These are phyloP conservation scores for Aspergillus fijiensis DNA, from an alignment of 2,329 filamentous ascomycete species.

Conservation along the genomic window DNA sequence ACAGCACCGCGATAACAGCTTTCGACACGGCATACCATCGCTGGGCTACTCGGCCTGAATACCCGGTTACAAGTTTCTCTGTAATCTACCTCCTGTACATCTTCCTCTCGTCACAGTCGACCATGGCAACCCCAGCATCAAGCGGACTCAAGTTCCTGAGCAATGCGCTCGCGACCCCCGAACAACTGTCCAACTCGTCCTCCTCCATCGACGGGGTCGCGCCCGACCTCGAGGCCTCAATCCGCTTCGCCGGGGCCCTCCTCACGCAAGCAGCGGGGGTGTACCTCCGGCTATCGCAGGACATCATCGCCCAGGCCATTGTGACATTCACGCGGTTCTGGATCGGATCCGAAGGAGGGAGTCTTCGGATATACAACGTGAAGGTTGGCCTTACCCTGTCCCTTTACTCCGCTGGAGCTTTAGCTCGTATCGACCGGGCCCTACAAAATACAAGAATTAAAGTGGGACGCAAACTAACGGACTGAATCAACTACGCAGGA, in stretches of 20 bases:
- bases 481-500: constrained; percentile 53
- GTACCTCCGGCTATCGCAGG: constrained; percentile 79
- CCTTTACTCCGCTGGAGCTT: too few relatives aligned
- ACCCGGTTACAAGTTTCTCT: not conserved
- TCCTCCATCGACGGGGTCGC: constrained; percentile 46
- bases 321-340: constrained; percentile 80
- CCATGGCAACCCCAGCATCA: constrained; percentile 26
- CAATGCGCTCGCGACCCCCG: constrained; percentile 47
- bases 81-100: too few relatives aligned
- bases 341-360: constrained; percentile 54
- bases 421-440: too few relatives aligned
- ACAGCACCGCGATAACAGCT: not conserved
- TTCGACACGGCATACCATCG: not conserved
- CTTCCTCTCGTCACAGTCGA: not conserved
- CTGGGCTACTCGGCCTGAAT: not conserved
- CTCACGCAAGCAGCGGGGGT: constrained; percentile 56
- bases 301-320: constrained; percentile 80
- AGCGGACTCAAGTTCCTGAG: constrained; percentile 38
- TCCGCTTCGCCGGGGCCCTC: constrained; percentile 46
- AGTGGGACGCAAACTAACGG: not conserved
- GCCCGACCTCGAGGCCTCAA: constrained; percentile 43
- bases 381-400: constrained; percentile 32
- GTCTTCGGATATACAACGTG: constrained; percentile 42
- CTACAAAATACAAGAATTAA: too few relatives aligned
- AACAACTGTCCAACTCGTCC: constrained; percentile 46